Evolutionary conservation across 1,284 basidiomycete genomes (phyloP).

Genomic region (Golubevia sp.): DNA sequence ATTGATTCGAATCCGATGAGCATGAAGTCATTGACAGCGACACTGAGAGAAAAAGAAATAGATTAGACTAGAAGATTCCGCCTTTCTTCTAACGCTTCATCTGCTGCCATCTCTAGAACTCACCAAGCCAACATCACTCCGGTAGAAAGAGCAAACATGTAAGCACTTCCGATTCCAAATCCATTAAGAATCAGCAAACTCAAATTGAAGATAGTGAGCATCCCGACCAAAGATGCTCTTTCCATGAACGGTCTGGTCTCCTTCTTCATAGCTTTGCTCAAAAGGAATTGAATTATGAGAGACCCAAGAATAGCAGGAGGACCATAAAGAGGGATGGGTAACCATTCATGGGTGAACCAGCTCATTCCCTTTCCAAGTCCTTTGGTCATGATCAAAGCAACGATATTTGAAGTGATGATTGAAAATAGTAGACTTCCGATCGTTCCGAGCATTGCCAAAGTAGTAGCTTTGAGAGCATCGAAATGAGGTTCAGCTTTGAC

Average conservation of each 20-base stretch:
- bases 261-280: slow-evolving; percentile 21
- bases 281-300: slow-evolving; percentile 30
- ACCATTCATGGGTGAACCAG: slow-evolving; percentile 50
- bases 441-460: slow-evolving; percentile 24
- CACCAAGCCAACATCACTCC: slow-evolving; percentile 15
- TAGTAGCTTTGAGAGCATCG: slow-evolving; percentile 26
- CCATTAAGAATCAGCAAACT: slow-evolving; percentile 21
- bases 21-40: slow-evolving; percentile 44
- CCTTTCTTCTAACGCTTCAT: too few relatives aligned
- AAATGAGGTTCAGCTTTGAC: slow-evolving; percentile 34
- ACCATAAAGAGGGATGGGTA: slow-evolving; percentile 34
- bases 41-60: neutral
- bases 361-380: slow-evolving; percentile 39
- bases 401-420: slow-evolving; percentile 33
- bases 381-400: slow-evolving; percentile 40
- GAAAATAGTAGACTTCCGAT: slow-evolving; percentile 31
- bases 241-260: slow-evolving; percentile 48
- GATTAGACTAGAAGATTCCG: slow-evolving; percentile 9
- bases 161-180: slow-evolving; percentile 47
- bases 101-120: too few relatives aligned
- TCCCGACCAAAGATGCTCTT: slow-evolving; percentile 28
- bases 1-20: slow-evolving; percentile 37
- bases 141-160: slow-evolving; percentile 35
- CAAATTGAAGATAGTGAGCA: slow-evolving; percentile 3
- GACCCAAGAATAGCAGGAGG: slow-evolving; percentile 47